phyloP scores from a whole-genome alignment of 768 basidiomycete genomes.

The Lactifluus pinguis region DNA sequence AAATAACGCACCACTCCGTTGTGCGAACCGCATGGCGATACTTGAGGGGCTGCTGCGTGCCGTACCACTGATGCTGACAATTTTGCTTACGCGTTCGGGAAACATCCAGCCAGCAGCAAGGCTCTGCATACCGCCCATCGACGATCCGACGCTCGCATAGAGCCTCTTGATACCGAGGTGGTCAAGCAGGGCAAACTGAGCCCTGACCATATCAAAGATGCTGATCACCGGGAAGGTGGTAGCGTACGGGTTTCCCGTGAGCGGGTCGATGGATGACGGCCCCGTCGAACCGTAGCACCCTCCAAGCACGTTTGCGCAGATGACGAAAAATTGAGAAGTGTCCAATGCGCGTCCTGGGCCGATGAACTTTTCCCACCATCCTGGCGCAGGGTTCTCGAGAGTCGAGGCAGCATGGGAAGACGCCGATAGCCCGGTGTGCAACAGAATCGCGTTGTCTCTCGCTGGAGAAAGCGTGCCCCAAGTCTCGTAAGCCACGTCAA shows the following conservation, averaged over 20 bases:
- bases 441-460: slow-evolving; percentile 82
- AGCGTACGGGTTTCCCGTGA: slow-evolving; percentile 65
- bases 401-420: slow-evolving; percentile 93
- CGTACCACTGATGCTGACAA: slow-evolving; percentile 92
- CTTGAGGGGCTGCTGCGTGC: slow-evolving; percentile 87
- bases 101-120: slow-evolving; percentile 90
- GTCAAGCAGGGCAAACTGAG: slow-evolving; percentile 83
- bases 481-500: slow-evolving; percentile 93
- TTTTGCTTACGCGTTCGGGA: slow-evolving; percentile 79
- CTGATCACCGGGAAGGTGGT: slow-evolving; percentile 87
- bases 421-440: slow-evolving; percentile 94
- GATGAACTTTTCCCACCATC: slow-evolving; percentile 99
- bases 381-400: slow-evolving; percentile 60
- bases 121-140: slow-evolving; percentile 99
- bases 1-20: slow-evolving; percentile 72
- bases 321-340: slow-evolving; percentile 83
- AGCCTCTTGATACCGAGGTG: slow-evolving; percentile 74
- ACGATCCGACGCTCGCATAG: slow-evolving; percentile 89
- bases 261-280: slow-evolving; percentile 73
- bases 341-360: slow-evolving; percentile 92
- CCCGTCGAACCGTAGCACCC: slow-evolving; percentile 98
- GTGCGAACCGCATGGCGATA: slow-evolving; percentile 93
- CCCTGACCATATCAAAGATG: slow-evolving; percentile 95
- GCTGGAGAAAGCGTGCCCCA: slow-evolving; percentile 83
- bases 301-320: slow-evolving; percentile 94